phyloP scores from a whole-genome alignment of 2,329 filamentous ascomycete species.

The Thielaviopsis populi region DNA sequence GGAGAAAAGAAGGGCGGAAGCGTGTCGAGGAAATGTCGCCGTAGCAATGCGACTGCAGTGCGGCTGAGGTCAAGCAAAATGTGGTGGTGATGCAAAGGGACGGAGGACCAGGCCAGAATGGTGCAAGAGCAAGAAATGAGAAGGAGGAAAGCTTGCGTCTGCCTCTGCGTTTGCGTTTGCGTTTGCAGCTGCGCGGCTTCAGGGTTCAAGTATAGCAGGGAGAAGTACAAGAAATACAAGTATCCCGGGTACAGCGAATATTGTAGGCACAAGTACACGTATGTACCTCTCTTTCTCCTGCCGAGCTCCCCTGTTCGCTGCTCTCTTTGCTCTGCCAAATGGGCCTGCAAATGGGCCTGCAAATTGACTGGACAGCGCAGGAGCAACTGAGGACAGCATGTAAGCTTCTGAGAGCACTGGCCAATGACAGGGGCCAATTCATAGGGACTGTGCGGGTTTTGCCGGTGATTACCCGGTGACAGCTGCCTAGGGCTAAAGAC shows the following conservation, averaged over 20 bases:
- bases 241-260: background rate
- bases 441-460: background rate
- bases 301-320: background rate
- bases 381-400: conserved; percentile 12
- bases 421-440: conserved; percentile 8
- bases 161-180: conserved; percentile 1
- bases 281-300: background rate
- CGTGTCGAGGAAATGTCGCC: background rate
- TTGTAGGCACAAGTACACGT: conserved; percentile 8
- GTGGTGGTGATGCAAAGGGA: background rate
- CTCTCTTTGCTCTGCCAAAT: background rate
- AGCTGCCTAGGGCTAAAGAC: background rate
- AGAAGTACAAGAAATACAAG: background rate
- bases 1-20: background rate
- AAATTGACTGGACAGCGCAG: background rate
- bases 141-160: conserved; percentile 4
- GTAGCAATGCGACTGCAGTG: background rate
- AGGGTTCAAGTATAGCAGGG: background rate
- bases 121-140: background rate
- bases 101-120: background rate
- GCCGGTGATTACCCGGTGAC: background rate
- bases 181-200: conserved; percentile 1
- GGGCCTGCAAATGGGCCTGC: background rate
- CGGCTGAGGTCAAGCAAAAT: background rate
- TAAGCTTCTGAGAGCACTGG: conserved; percentile 1